Evolutionary conservation across 140 eudicot species (phyloP), one percentile per base, ranked within the genome.

Genomic region (Anethum foeniculum): DNA sequence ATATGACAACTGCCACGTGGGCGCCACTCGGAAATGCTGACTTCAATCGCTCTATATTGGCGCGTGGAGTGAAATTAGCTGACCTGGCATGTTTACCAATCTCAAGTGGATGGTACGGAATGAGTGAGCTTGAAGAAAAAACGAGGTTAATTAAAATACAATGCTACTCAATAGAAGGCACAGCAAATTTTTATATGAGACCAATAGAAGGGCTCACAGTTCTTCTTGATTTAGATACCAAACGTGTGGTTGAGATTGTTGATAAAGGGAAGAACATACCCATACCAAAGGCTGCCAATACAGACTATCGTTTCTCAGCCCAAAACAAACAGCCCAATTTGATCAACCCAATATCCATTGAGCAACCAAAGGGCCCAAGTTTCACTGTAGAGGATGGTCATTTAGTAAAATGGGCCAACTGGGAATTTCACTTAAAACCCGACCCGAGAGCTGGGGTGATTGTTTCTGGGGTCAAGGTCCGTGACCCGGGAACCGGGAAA

Each of bases 161-260:
- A 44, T 95, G 99, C 85, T 95, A 89, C 85, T 82, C 93, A 18
- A 75, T 79, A 86, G 86, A 91, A 41, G 97, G 85, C 79, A 95
- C 99, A 5, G 92, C 93, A 0, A 95, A 95, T 48, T 95, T 95
- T 83, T 95, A 95, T 79, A 95, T 95, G 99, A 87, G 99, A 56
- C 99, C 99, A 39, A 90, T 95, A 75, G 97, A 95, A 86, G 99
- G 99, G 83, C 88, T 95, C n/a, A 95, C 99, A 0, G 97, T 92
- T 60, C 85, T 95, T 32, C 88, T 95, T 3, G 99, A 95, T 82
- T 49, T 95, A 84, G 99, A 95, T 81, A 88, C 97, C 0, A 85
- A 92, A 80, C 64, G 85, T 72, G 97, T 95, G 52, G 78, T 95
- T 19, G 88, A 95, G 85, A 92, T 95, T 25, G n/a, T 78, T 0